Evolutionary conservation across 1,284 basidiomycete species (phyloP).

Genomic region (Clitocybe nebularis): DNA sequence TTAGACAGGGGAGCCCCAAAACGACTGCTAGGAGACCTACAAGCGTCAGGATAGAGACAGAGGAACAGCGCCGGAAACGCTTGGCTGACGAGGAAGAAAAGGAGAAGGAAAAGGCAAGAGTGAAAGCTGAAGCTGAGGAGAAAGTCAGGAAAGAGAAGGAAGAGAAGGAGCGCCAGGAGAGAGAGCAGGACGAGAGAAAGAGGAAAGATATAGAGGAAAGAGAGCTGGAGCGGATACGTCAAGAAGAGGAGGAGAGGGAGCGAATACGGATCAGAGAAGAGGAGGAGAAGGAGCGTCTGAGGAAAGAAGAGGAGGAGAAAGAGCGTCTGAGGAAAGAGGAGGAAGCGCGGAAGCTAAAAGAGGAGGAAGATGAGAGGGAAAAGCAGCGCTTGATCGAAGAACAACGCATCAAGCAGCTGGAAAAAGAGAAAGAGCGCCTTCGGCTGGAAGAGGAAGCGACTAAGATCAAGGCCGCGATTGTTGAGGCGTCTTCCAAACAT

Average conservation of each 20-base stretch:
- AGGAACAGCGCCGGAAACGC: conserved; percentile 49
- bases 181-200: conserved; percentile 39
- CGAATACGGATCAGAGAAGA: conserved; percentile 31
- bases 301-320: conserved; percentile 31
- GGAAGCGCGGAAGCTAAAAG: conserved; percentile 13
- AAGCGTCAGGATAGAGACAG: conserved; percentile 52
- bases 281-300: conserved; percentile 31
- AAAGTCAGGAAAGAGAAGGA: conserved; percentile 37
- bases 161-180: conserved; percentile 36
- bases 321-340: conserved; percentile 32
- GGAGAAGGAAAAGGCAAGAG: conserved; percentile 33
- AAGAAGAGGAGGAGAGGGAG: conserved; percentile 46
- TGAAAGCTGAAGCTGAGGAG: conserved; percentile 31
- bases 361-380: conserved; percentile 29
- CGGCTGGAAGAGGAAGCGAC: conserved; percentile 32
- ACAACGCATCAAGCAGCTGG: conserved; percentile 37
- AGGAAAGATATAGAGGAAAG: conserved; percentile 36
- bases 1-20: conserved; percentile 34
- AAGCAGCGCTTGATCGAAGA: conserved; percentile 34
- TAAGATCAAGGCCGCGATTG: conserved; percentile 19
- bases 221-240: conserved; percentile 30
- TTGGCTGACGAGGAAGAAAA: conserved; percentile 46
- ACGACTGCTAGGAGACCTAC: conserved; percentile 37
- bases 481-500: conserved; percentile 27
- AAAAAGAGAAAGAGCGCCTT: conserved; percentile 26